phyloP scores from a whole-genome alignment of 2,329 filamentous ascomycete genomes.

The Aureobasidium sp. region DNA sequence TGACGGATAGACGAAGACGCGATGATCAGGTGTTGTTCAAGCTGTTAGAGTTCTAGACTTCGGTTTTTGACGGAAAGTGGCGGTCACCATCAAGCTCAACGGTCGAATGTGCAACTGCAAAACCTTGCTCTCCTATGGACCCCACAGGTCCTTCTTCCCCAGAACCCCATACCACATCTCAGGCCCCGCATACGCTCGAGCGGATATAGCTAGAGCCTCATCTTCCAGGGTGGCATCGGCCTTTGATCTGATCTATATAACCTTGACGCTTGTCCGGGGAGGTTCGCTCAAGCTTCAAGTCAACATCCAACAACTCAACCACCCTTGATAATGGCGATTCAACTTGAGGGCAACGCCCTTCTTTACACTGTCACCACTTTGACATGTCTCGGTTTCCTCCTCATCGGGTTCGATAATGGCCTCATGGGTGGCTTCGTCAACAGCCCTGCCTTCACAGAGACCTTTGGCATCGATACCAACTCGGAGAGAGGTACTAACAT shows the following conservation, averaged over 20 bases:
- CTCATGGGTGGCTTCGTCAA: constrained; percentile 32
- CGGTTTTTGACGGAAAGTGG: constrained; percentile 1
- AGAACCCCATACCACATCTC: neutral
- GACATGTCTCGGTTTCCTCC: constrained; percentile 43
- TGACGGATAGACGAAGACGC: neutral
- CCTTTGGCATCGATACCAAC: constrained; percentile 35
- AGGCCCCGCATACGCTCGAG: constrained; percentile 10
- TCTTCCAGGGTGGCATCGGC: neutral
- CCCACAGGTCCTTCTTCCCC: constrained; percentile 6
- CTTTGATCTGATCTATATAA: constrained; percentile 7
- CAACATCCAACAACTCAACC: neutral
- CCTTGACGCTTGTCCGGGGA: neutral
- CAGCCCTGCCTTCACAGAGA: constrained; percentile 34
- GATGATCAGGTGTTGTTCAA: neutral
- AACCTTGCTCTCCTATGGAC: constrained; percentile 1
- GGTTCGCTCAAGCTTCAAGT: neutral
- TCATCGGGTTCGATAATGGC: constrained; percentile 35
- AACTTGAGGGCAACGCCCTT: constrained; percentile 33
- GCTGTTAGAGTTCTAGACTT: neutral
- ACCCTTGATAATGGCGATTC: constrained; percentile 1
- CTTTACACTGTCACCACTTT: constrained; percentile 39
- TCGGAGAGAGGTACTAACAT: constrained; percentile 30
- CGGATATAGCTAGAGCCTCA: neutral
- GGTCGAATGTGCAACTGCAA: constrained; percentile 3
- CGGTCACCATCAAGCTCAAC: constrained; percentile 1